A percentile compares a stretch with the other conserved stretches of the same genome.
These are phyloP conservation scores for Mimosa bimucronata DNA, from an alignment of 306 rosid species.

Conservation along the genomic window DNA sequence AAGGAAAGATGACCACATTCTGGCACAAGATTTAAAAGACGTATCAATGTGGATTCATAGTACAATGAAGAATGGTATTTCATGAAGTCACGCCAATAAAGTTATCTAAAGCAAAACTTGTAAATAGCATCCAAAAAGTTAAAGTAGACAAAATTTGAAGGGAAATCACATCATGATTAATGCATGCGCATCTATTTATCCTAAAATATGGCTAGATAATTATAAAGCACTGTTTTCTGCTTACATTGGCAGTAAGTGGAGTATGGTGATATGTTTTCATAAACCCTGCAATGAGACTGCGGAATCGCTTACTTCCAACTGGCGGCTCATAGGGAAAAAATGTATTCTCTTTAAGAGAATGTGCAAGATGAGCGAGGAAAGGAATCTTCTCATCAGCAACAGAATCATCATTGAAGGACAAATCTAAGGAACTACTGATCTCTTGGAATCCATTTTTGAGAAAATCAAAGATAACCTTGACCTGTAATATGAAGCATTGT, in stretches of 20 bases:
- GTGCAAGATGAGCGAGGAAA: conserved; percentile 84
- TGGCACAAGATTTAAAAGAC: conserved; percentile 50
- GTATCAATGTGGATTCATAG: conserved; percentile 44
- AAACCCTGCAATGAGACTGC: conserved; percentile 88
- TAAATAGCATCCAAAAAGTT: background rate
- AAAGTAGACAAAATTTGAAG: background rate
- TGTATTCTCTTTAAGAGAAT: conserved; percentile 64
- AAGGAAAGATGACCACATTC: conserved; percentile 95
- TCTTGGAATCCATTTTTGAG: conserved; percentile 90
- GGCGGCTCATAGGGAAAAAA: conserved; percentile 91
- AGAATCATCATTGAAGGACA: conserved; percentile 90
- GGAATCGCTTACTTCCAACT: conserved; percentile 86
- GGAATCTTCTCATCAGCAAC: conserved; percentile 99
- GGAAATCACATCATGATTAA: conserved; percentile 12
- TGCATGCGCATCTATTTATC: conserved; percentile 18
- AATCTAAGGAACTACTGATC: conserved; percentile 91
- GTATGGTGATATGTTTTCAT: conserved; percentile 93
- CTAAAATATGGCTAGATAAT: conserved; percentile 24
- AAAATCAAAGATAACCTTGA: conserved; percentile 86
- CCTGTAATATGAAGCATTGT: conserved; percentile 61
- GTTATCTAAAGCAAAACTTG: conserved; percentile 28
- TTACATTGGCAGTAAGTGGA: conserved; percentile 79
- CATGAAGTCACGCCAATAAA: conserved; percentile 14
- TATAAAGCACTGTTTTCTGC: conserved; percentile 39
- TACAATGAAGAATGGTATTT: conserved; percentile 27